Conservation (phyloP, 2,329 filamentous ascomycete species). For the Xylaria digitata region DNA sequence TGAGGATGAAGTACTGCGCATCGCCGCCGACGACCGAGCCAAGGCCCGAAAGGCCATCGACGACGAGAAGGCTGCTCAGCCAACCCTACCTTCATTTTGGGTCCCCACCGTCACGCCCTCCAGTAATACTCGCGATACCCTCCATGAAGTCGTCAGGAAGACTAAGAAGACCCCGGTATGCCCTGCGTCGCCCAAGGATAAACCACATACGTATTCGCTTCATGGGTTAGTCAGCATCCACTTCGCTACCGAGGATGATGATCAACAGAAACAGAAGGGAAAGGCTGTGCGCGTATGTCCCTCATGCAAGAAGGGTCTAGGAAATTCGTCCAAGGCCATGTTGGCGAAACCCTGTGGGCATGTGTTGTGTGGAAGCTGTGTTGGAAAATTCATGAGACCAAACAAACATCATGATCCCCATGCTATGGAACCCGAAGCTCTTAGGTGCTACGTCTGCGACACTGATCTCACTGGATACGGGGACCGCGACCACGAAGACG, state of each 20-base stretch:
- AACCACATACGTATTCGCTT: slow-evolving; percentile 79
- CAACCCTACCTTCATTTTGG: slow-evolving; percentile 88
- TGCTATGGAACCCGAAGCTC: slow-evolving; percentile 53
- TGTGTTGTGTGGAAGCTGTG: slow-evolving; percentile 87
- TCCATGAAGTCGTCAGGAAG: slow-evolving; percentile 68
- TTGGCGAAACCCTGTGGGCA: slow-evolving; percentile 91
- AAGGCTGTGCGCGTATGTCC: slow-evolving; percentile 72
- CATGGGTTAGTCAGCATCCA: slow-evolving; percentile 80
- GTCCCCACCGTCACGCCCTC: slow-evolving; percentile 84
- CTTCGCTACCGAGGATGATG: slow-evolving; percentile 77
- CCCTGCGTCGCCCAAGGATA: slow-evolving; percentile 74
- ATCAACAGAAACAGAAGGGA: slow-evolving; percentile 45
- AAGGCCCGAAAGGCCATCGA: slow-evolving; percentile 78
- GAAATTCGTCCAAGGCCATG: slow-evolving; percentile 84
- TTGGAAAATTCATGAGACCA: slow-evolving; percentile 82
- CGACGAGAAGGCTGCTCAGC: slow-evolving; percentile 76
- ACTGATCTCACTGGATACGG: slow-evolving; percentile 68
- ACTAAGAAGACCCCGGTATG: slow-evolving; percentile 78
- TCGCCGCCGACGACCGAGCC: slow-evolving; percentile 75
- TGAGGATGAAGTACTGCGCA: slow-evolving; percentile 77
- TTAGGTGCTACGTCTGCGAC: slow-evolving; percentile 89
- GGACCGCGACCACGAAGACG: slow-evolving; percentile 43
- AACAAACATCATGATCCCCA: slow-evolving; percentile 66
- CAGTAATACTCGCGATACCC: slow-evolving; percentile 67
- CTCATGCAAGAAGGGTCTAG: slow-evolving; percentile 83